Evolutionary conservation across 192 early-diverging fungal genomes (phyloP).

Genomic region (Coemansia sp.): DNA sequence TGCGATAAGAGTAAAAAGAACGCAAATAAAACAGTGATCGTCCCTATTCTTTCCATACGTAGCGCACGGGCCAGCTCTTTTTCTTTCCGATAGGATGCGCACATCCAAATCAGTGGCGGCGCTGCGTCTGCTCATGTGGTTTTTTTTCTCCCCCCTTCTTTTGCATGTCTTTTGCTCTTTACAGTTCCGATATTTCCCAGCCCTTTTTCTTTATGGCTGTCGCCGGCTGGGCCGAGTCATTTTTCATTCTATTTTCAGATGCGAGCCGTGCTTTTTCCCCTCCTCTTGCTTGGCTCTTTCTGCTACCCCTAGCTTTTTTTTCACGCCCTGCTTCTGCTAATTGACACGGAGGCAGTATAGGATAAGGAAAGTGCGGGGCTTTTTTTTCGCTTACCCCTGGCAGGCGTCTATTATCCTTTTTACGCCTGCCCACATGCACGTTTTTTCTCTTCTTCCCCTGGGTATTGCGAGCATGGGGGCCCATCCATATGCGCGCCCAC

Average conservation of each 20-base stretch:
- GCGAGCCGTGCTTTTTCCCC: not conserved
- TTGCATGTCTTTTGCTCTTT: not conserved
- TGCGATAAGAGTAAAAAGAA: not conserved
- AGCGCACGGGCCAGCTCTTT: constrained; percentile 15
- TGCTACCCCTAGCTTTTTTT: not conserved
- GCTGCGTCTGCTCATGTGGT: constrained; percentile 13
- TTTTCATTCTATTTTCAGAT: not conserved
- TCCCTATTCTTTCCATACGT: constrained; percentile 3
- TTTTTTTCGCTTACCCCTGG: constrained; percentile 6
- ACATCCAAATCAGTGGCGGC: not conserved
- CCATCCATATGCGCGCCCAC: not conserved
- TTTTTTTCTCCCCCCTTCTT: constrained; percentile 6
- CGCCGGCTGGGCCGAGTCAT: constrained; percentile 1
- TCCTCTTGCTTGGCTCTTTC: not conserved
- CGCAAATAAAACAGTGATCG: not conserved
- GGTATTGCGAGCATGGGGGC: not conserved
- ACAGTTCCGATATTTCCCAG: constrained; percentile 16
- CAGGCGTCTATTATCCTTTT: not conserved
- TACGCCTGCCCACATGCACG: constrained; percentile 1
- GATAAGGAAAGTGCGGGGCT: constrained; percentile 6
- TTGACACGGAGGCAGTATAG: not conserved
- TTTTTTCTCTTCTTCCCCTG: not conserved
- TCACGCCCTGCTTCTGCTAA: not conserved
- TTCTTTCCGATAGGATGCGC: constrained; percentile 1
- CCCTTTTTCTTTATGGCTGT: not conserved